phyloP scores from a whole-genome alignment of 192 early-diverging fungal species.

The Coemansia reversa region DNA sequence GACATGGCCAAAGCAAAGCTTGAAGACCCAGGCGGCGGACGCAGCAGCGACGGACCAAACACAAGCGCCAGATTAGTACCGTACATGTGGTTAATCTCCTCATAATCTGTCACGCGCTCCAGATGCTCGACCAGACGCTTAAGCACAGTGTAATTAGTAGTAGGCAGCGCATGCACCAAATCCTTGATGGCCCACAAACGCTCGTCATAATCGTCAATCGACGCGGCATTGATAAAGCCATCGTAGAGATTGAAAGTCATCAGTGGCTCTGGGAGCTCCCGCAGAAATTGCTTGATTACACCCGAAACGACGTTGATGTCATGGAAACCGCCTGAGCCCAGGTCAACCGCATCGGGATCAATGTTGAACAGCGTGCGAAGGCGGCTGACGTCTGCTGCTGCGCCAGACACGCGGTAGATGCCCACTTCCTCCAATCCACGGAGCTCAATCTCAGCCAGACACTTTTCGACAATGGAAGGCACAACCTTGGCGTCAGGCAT shows the following conservation, averaged over 20 bases:
- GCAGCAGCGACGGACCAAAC: conserved; percentile 91
- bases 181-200: conserved; percentile 71
- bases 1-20: conserved; percentile 69
- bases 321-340: conserved; percentile 60
- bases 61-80: conserved; percentile 88
- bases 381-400: conserved; percentile 61
- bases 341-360: conserved; percentile 58
- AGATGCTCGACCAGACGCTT: conserved; percentile 72
- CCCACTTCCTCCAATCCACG: conserved; percentile 74
- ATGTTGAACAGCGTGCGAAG: conserved; percentile 63
- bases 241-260: conserved; percentile 83
- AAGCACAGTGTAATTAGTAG: conserved; percentile 63
- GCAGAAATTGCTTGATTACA: conserved; percentile 89
- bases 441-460: conserved; percentile 68
- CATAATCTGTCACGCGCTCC: conserved; percentile 72
- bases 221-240: conserved; percentile 75
- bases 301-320: conserved; percentile 86
- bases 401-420: conserved; percentile 72
- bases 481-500: conserved; percentile 60
- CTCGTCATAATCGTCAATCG: conserved; percentile 68
- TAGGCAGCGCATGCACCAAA: conserved; percentile 62
- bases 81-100: conserved; percentile 86
- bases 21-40: conserved; percentile 60
- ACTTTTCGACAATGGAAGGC: conserved; percentile 67
- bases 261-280: conserved; percentile 91